Base-by-base conservation (phyloP, 2,329 filamentous ascomycete genomes). In the Plenodomus tracheiphilus region DNA sequence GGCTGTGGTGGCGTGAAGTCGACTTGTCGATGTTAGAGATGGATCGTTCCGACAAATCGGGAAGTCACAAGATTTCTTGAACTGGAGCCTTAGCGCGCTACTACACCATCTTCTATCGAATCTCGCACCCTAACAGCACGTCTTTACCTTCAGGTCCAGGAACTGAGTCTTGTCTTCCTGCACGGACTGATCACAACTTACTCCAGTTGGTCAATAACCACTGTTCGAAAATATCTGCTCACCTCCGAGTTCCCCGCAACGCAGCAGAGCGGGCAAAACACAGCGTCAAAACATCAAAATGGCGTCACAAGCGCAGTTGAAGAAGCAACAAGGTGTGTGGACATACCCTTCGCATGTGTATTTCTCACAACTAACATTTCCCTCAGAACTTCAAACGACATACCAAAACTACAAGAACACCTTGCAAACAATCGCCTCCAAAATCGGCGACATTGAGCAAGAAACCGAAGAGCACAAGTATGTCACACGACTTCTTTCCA, bases 391-490 rank as follows among this genome's bases (percentile, higher is more conserved):
- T 59, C 89, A 94, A 75, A 77, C 81, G 41, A 88, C 89, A 63
- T 94, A 94, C 72, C 83, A 83, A 59, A 90, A 85, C 74, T 93
- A 82, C 79, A 87, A 86, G 67, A 85, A 82, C 65, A 85, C 80
- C 28, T 83, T 99, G 49, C 93, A 97, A 75, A 89, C 94, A 69
- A 85, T 99, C 65, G 94, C 94, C 22, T 87, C 91, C 68, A 97
- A 96, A 74, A 97, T 99, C 62, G 94, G 94, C 35, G 92, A 97
- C 69, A 92, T 99, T 47, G 94, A 99, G 77, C 91, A 96, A 72
- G 94, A 97, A 73, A 87, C 89, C 17, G 94, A 99, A 74, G 94
- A 99, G 73, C 94, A 99, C 80, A 97, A 96, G 94, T 97, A 77
- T 71, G 87, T 74, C 51, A 16, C 42, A 42, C 37, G 7, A 20